phyloP scores from a whole-genome alignment of 176 grass and related monocot species.

The Stipa capillata region DNA sequence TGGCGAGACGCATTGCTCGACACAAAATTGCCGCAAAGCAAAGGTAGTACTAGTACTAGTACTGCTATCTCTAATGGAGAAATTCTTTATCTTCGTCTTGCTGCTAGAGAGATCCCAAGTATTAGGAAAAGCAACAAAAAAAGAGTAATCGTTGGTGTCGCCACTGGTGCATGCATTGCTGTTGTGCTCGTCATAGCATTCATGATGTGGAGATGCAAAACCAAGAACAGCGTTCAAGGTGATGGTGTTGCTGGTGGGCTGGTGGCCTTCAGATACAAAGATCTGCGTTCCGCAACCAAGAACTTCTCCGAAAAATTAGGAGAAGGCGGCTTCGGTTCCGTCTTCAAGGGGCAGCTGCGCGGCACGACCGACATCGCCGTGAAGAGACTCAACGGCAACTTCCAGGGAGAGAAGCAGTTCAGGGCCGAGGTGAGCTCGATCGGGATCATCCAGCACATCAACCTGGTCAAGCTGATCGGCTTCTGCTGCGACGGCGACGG shows the following conservation, averaged over 20 bases:
- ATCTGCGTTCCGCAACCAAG: conserved; percentile 10
- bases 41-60: neutral
- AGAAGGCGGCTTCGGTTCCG: conserved; percentile 29
- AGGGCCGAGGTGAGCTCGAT: conserved; percentile 41
- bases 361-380: conserved; percentile 12
- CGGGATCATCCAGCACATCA: conserved; percentile 35
- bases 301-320: conserved; percentile 36
- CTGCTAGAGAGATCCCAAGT: conserved; percentile 20
- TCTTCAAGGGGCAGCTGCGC: conserved; percentile 23
- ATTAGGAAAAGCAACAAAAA: neutral
- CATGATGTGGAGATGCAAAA: neutral
- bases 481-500: conserved; percentile 31
- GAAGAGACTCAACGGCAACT: conserved; percentile 32
- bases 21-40: neutral
- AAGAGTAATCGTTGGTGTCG: neutral
- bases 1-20: conserved; percentile 20
- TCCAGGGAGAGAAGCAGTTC: conserved; percentile 50
- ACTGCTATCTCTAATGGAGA: neutral
- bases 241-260: neutral
- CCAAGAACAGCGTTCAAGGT: neutral
- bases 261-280: conserved; percentile 21
- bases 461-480: conserved; percentile 33
- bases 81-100: conserved; percentile 26
- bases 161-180: neutral
- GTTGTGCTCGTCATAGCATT: neutral